phyloP scores from a whole-genome alignment of 345 rosid genomes.

The Populus euphratica region DNA sequence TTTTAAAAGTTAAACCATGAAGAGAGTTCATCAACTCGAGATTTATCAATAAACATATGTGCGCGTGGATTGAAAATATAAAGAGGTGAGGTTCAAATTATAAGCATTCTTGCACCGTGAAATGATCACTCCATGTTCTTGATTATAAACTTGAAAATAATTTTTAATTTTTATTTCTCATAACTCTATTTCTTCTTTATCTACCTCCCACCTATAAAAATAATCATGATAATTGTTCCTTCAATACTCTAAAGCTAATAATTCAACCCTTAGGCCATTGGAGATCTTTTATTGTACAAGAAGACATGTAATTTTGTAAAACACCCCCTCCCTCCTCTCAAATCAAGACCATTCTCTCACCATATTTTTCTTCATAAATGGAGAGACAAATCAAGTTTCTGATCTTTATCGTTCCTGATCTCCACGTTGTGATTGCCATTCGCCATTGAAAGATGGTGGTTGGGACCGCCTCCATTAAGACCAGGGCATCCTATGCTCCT shows the following conservation, averaged over 20 bases:
- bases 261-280: neutral
- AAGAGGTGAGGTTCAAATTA: too few species aligned
- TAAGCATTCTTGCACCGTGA: too few species aligned
- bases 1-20: too few species aligned
- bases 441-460: constrained; percentile 6
- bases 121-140: too few species aligned
- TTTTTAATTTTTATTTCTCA: too few species aligned
- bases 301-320: neutral
- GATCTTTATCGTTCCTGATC: constrained; percentile 32
- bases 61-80: too few species aligned
- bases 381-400: constrained; percentile 72
- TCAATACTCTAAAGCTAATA: neutral
- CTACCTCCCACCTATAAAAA: too few species aligned
- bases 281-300: neutral
- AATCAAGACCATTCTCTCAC: neutral
- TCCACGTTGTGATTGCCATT: constrained; percentile 17
- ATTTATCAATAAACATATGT: too few species aligned
- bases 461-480: constrained; percentile 11
- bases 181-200: too few species aligned
- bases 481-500: constrained; percentile 33
- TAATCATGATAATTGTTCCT: too few species aligned
- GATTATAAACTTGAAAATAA: too few species aligned
- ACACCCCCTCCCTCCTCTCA: neutral
- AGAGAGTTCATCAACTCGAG: too few species aligned
- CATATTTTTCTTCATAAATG: constrained; percentile 47